These are phyloP conservation scores for Sonneratia alba DNA, from an alignment of 345 rosid genomes.

Conservation along the genomic window DNA sequence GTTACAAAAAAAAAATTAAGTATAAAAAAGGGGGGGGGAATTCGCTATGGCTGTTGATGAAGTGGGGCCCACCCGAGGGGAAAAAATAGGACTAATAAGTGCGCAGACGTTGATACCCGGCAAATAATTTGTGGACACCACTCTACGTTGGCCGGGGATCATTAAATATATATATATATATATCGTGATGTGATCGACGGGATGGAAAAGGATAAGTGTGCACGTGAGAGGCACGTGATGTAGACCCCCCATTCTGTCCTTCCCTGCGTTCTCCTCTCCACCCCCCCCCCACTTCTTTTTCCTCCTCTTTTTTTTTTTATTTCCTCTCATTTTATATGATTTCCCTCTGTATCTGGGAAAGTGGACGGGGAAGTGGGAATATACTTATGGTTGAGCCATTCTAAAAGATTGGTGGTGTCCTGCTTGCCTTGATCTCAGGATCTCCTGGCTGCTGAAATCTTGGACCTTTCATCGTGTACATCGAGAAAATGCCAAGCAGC, in stretches of 20 bases:
- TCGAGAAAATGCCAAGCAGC: no score
- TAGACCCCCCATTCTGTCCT: neutral
- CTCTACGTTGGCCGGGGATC: neutral
- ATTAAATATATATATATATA: neutral
- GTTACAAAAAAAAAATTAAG: neutral
- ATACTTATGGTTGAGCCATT: no score
- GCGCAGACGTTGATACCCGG: conserved; percentile 22
- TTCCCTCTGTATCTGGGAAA: no score
- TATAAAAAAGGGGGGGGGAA: neutral
- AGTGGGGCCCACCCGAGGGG: conserved; percentile 3
- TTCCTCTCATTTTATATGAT: neutral
- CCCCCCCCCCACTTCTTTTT: neutral
- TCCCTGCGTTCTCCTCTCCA: no score
- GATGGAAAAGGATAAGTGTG: conserved; percentile 11
- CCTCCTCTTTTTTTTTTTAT: neutral
- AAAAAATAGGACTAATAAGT: neutral
- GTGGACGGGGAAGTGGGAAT: no score
- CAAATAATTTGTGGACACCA: conserved; percentile 18
- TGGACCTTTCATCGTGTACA: no score
- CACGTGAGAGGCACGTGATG: conserved; percentile 1
- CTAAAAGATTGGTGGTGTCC: no score
- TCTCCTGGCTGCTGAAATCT: no score
- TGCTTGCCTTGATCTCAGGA: no score
- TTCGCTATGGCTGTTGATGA: neutral
- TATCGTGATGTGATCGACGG: neutral